phyloP scores from a whole-genome alignment of 176 grass and related monocot genomes.

The Stipa capillata region DNA sequence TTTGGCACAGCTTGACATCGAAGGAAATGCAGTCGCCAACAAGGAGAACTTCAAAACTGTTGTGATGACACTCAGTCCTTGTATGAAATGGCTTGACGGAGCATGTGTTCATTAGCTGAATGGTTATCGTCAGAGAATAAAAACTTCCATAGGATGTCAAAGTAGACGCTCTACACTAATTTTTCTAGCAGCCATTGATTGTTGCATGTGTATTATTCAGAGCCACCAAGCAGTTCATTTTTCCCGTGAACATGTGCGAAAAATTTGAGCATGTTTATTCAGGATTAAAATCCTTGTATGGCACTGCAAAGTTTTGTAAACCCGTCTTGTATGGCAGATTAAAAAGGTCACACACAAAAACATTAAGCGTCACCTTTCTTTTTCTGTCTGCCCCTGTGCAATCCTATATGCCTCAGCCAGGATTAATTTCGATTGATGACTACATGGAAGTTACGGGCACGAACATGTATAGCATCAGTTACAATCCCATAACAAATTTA shows the following conservation, averaged over 20 bases:
- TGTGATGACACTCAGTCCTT: slow-evolving; percentile 37
- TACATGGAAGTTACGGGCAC: too few relatives aligned
- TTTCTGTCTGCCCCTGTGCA: too few relatives aligned
- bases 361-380: too few relatives aligned
- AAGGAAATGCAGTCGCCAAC: slow-evolving; percentile 53
- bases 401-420: too few relatives aligned
- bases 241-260: too few relatives aligned
- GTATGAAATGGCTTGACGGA: slow-evolving; percentile 61
- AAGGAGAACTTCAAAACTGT: slow-evolving; percentile 42
- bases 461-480: not conserved
- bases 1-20: slow-evolving; percentile 50
- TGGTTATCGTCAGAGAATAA: not conserved
- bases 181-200: not conserved
- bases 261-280: too few relatives aligned
- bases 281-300: too few relatives aligned
- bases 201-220: not conserved
- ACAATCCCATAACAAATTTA: not conserved
- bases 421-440: not conserved
- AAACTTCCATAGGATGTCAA: not conserved
- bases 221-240: too few relatives aligned
- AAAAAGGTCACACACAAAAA: too few relatives aligned
- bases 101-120: slow-evolving; percentile 10
- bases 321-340: too few relatives aligned
- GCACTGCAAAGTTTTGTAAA: too few relatives aligned
- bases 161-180: not conserved